These are phyloP conservation scores for Alternaria sp. DNA, from an alignment of 2,329 filamentous ascomycete genomes.

Conservation along the genomic window DNA sequence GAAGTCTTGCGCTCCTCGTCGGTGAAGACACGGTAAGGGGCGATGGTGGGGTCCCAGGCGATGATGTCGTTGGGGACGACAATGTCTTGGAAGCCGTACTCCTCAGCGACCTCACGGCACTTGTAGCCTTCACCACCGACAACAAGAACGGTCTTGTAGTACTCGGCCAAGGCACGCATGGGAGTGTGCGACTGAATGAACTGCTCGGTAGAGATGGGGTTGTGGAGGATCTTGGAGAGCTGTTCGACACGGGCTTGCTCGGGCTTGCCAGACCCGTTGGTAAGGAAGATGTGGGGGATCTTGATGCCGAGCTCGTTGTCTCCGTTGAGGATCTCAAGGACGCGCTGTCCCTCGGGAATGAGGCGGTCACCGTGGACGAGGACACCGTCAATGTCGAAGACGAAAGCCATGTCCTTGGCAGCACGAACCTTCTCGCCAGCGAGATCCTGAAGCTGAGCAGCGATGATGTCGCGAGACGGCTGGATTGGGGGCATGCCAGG, in stretches of 20 bases:
- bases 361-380: conserved; percentile 75
- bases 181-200: conserved; percentile 82
- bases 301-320: conserved; percentile 81
- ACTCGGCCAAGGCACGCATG: conserved; percentile 77
- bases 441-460: conserved; percentile 74
- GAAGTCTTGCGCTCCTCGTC: conserved; percentile 72
- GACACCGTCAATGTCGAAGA: conserved; percentile 80
- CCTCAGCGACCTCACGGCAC: conserved; percentile 75
- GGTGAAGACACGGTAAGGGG: conserved; percentile 73
- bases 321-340: conserved; percentile 75
- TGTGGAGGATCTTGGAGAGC: conserved; percentile 70
- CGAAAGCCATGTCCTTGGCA: conserved; percentile 83
- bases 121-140: conserved; percentile 79
- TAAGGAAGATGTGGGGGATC: conserved; percentile 78
- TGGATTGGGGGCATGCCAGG: conserved; percentile 67
- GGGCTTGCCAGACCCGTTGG: conserved; percentile 77
- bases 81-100: conserved; percentile 77
- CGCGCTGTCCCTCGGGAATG: conserved; percentile 72
- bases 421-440: conserved; percentile 70
- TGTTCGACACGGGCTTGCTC: conserved; percentile 71
- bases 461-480: conserved; percentile 72
- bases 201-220: conserved; percentile 72
- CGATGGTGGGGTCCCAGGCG: conserved; percentile 73
- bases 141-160: conserved; percentile 79
- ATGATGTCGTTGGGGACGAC: conserved; percentile 77